phyloP scores from a whole-genome alignment of 2,329 filamentous ascomycete genomes.

The Chaetomiaceae sp. region DNA sequence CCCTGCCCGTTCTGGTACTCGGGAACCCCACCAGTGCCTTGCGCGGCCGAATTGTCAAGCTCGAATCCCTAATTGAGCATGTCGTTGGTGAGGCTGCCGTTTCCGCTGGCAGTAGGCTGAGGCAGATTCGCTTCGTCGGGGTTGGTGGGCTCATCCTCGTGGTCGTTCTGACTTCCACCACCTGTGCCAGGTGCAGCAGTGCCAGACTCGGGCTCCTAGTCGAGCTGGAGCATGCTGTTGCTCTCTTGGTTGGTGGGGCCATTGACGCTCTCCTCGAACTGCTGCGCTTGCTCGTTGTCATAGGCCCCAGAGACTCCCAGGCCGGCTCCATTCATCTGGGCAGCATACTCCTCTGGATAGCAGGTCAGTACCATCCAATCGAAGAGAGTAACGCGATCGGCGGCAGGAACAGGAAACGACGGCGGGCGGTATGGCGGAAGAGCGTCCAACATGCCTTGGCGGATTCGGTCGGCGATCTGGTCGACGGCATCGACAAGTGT shows the following conservation, averaged over 20 bases:
- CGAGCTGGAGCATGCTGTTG: conserved; percentile 8
- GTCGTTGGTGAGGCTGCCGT: neutral
- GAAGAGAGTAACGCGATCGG: conserved; percentile 31
- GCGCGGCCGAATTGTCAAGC: neutral
- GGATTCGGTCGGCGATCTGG: conserved; percentile 18
- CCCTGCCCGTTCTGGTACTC: too few relatives aligned
- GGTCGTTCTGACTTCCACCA: neutral
- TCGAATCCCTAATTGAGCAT: neutral
- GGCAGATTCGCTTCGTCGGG: neutral
- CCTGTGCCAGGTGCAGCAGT: neutral
- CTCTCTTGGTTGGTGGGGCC: neutral
- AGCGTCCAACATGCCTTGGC: conserved; percentile 22
- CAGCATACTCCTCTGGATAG: conserved; percentile 26
- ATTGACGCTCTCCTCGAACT: neutral
- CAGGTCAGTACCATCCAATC: conserved; percentile 33
- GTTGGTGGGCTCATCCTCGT: neutral
- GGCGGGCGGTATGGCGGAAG: conserved; percentile 27
- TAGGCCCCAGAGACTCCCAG: neutral
- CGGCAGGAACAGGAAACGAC: conserved; percentile 29
- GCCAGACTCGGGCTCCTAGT: conserved; percentile 12
- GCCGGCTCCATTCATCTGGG: conserved; percentile 18
- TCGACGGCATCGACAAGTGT: conserved; percentile 26
- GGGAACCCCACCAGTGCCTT: neutral
- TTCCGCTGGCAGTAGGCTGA: neutral
- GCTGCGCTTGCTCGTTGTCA: neutral